Evolutionary conservation across 345 rosid species (phyloP).

Genomic region (Nephelium lappaceum): DNA sequence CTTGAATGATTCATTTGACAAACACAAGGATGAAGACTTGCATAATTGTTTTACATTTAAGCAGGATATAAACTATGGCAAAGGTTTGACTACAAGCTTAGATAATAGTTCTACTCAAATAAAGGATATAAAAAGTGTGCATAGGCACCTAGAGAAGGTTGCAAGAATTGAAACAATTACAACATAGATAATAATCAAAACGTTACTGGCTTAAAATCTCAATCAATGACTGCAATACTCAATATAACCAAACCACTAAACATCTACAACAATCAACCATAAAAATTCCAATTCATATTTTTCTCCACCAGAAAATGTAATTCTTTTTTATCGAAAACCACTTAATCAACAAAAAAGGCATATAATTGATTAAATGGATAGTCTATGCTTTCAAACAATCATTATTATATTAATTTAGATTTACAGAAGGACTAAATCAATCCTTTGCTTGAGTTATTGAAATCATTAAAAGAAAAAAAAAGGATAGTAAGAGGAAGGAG

Average conservation of each 20-base stretch:
- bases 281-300: not conserved
- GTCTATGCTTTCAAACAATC: no score
- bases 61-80: no score
- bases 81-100: no score
- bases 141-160: constrained; percentile 18
- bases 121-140: constrained; percentile 15
- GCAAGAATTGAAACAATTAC: constrained; percentile 1
- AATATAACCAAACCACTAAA: not conserved
- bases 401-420: not conserved
- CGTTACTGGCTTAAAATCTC: not conserved
- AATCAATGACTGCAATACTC: constrained; percentile 71
- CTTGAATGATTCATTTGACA: not conserved
- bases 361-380: no score
- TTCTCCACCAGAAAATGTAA: no score
- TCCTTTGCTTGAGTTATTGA: not conserved
- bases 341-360: no score
- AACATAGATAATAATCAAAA: constrained; percentile 7
- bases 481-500: not conserved
- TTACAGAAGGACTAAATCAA: not conserved
- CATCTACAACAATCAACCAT: not conserved
- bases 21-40: constrained; percentile 8
- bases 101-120: constrained; percentile 18
- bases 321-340: no score
- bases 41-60: no score
- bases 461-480: not conserved